These are phyloP conservation scores for Acanthamoeba sp. DNA, from an alignment of 208 protist genomes.

Conservation along the genomic window DNA sequence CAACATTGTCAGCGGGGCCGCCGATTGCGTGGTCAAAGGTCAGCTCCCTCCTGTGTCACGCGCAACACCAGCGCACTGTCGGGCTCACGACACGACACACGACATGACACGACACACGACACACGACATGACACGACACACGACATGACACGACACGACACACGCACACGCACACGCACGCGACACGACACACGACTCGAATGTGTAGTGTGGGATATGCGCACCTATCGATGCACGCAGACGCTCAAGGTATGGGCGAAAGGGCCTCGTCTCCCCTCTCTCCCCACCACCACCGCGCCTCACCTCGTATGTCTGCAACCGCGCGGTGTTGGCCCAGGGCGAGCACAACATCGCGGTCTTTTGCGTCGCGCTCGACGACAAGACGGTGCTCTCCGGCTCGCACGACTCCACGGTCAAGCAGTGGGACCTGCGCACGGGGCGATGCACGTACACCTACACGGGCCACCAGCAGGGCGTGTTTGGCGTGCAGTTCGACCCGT, in stretches of 20 bases:
- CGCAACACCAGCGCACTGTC: too few species aligned
- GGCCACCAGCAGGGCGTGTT: constrained; percentile 54
- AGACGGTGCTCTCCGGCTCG: constrained; percentile 40
- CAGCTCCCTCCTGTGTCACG: too few species aligned
- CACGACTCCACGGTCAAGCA: constrained; percentile 39
- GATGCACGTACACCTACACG: neutral
- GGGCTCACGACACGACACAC: too few species aligned
- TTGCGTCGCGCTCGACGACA: constrained; percentile 52
- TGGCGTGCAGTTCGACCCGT: constrained; percentile 43
- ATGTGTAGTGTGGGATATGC: constrained; percentile 28
- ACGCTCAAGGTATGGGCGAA: constrained; percentile 31
- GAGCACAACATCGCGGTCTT: constrained; percentile 61
- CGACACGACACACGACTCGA: too few species aligned
- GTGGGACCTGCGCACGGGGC: constrained; percentile 51
- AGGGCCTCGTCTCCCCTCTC: too few species aligned
- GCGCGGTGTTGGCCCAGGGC: neutral
- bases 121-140: too few species aligned
- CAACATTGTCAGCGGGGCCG: constrained; percentile 63
- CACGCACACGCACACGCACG: neutral
- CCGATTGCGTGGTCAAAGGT: constrained; percentile 33
- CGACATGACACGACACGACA: too few species aligned
- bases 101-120: too few species aligned
- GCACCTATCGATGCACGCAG: constrained; percentile 22
- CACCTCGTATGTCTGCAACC: neutral
- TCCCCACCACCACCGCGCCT: neutral